A percentile compares a stretch with the other conserved stretches of the same genome.
These are phyloP conservation scores for Phytophthora agathidicida DNA, from an alignment of 352 stramenopile species.

Conservation along the genomic window DNA sequence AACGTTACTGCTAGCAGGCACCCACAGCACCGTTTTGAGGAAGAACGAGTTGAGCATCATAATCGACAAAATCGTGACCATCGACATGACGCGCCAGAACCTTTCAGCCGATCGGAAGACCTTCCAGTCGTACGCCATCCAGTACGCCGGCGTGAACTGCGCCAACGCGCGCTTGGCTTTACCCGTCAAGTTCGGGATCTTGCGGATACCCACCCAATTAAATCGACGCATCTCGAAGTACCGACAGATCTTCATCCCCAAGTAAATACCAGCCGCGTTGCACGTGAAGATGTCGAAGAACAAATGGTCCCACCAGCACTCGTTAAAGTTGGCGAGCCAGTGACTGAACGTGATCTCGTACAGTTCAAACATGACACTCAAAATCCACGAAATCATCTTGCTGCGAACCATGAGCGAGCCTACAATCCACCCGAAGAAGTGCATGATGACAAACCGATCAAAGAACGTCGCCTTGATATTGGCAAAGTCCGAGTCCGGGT, in stretches of 20 bases:
- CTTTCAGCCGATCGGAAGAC: slow-evolving; percentile 92
- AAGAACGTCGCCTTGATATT: slow-evolving; percentile 86
- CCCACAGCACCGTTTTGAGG: slow-evolving; percentile 93
- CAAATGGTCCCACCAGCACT: slow-evolving; percentile 96
- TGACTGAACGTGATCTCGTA: slow-evolving; percentile 91
- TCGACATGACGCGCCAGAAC: slow-evolving; percentile 90
- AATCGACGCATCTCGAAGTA: slow-evolving; percentile 91
- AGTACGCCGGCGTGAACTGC: slow-evolving; percentile 92
- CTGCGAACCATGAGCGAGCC: slow-evolving; percentile 87
- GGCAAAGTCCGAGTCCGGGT: slow-evolving; percentile 74
- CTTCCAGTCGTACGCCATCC: slow-evolving; percentile 94
- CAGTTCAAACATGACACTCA: slow-evolving; percentile 88
- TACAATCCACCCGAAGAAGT: slow-evolving; percentile 92
- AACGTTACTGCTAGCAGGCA: slow-evolving; percentile 81
- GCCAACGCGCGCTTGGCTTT: slow-evolving; percentile 83
- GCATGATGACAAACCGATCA: slow-evolving; percentile 91
- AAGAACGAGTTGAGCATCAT: slow-evolving; percentile 98
- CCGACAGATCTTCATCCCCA: slow-evolving; percentile 87
- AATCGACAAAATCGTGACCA: slow-evolving; percentile 91
- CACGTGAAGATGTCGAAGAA: slow-evolving; percentile 94
- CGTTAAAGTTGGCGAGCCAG: slow-evolving; percentile 94
- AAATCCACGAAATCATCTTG: slow-evolving; percentile 82
- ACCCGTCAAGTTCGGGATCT: slow-evolving; percentile 80
- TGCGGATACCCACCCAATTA: slow-evolving; percentile 90
- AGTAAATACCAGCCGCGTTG: slow-evolving; percentile 92